phyloP scores from a whole-genome alignment of 179 eudicot species.

The Amaranthus tricolor region DNA sequence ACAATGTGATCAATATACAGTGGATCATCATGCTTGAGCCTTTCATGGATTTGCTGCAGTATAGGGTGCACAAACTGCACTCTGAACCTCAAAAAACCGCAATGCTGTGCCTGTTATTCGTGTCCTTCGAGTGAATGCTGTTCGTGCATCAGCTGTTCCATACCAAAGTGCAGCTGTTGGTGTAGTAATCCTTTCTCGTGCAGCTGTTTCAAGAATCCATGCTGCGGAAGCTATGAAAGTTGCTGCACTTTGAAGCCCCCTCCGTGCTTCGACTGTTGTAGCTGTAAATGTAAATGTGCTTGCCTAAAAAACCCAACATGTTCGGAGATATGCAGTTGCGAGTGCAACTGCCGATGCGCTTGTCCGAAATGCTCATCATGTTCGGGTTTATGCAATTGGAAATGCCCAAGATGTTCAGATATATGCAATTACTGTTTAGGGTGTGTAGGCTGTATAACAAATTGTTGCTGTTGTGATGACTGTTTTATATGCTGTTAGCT shows the following conservation, averaged over 20 bases:
- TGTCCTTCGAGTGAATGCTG: slow-evolving; percentile 19
- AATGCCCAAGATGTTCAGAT: neutral
- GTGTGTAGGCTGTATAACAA: slow-evolving; percentile 48
- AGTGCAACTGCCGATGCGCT: slow-evolving; percentile 18
- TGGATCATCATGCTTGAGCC: slow-evolving; percentile 43
- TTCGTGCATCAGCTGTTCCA: slow-evolving; percentile 41
- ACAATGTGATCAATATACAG: slow-evolving; percentile 34
- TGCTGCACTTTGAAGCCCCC: slow-evolving; percentile 20
- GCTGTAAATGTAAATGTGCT: slow-evolving; percentile 34
- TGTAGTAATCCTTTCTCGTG: slow-evolving; percentile 33
- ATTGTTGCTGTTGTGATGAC: slow-evolving; percentile 39
- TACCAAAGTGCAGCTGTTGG: slow-evolving; percentile 49
- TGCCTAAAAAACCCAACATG: slow-evolving; percentile 30
- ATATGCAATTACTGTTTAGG: slow-evolving; percentile 31
- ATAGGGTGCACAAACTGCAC: slow-evolving; percentile 40
- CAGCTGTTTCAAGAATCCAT: slow-evolving; percentile 34
- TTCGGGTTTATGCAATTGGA: slow-evolving; percentile 5
- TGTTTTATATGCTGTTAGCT: slow-evolving; percentile 47
- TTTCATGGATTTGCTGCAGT: slow-evolving; percentile 53
- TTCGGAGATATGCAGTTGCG: slow-evolving; percentile 19
- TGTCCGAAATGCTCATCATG: slow-evolving; percentile 35
- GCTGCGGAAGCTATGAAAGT: slow-evolving; percentile 24
- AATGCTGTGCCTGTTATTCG: slow-evolving; percentile 19
- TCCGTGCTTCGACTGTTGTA: slow-evolving; percentile 14
- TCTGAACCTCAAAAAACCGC: slow-evolving; percentile 25